Conservation (phyloP, 202 grass and related monocot species). For the Panicum hallii region DNA sequence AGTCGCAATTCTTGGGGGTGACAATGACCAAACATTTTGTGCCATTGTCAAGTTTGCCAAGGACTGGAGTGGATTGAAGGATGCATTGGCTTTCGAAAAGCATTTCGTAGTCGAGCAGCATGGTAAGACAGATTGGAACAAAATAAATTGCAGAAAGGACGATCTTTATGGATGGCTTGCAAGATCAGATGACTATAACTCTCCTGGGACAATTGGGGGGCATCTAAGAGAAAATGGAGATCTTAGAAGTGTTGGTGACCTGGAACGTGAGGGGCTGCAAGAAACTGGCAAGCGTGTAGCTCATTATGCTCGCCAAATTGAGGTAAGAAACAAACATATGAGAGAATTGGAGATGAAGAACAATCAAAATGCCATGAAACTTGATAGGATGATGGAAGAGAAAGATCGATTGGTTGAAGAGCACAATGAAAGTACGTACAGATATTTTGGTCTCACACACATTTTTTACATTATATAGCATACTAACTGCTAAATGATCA, state of each 20-base stretch:
- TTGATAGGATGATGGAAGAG: slow-evolving; percentile 59
- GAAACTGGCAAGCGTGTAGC: slow-evolving; percentile 43
- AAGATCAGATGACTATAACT: slow-evolving; percentile 53
- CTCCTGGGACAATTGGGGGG: slow-evolving; percentile 44
- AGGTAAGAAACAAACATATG: slow-evolving; percentile 46
- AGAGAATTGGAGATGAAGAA: slow-evolving; percentile 29
- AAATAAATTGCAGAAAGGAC: slow-evolving; percentile 36
- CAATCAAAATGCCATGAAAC: slow-evolving; percentile 42
- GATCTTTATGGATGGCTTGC: slow-evolving; percentile 70
- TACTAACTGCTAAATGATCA: not conserved
- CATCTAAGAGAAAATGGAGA: slow-evolving; percentile 59
- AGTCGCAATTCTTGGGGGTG: slow-evolving; percentile 42
- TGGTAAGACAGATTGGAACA: slow-evolving; percentile 53
- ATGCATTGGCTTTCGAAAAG: slow-evolving; percentile 63
- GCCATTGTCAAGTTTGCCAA: slow-evolving; percentile 55
- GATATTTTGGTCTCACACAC: not conserved
- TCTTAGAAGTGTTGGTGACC: slow-evolving; percentile 49
- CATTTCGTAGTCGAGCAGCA: slow-evolving; percentile 48
- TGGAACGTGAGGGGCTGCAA: slow-evolving; percentile 32
- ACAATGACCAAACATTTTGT: slow-evolving; percentile 38
- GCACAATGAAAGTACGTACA: slow-evolving; percentile 56
- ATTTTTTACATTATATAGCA: slow-evolving; percentile 5
- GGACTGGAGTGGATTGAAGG: slow-evolving; percentile 56
- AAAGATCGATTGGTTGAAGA: slow-evolving; percentile 51
- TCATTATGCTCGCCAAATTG: slow-evolving; percentile 44